Evolutionary conservation across 2,329 filamentous ascomycete genomes (phyloP).

Genomic region (Hypoxylon sp.): DNA sequence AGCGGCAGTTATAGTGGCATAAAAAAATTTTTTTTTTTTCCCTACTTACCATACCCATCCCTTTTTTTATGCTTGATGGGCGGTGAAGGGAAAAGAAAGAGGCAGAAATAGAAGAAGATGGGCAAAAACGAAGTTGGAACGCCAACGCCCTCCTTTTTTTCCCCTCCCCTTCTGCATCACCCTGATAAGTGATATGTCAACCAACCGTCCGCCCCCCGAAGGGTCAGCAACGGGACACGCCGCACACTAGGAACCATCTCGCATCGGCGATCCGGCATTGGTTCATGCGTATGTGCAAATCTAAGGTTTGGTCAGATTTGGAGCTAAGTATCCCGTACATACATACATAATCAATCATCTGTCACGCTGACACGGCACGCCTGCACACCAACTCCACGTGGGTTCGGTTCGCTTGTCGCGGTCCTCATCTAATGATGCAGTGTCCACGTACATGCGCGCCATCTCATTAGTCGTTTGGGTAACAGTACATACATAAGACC

Average conservation of each 20-base stretch:
- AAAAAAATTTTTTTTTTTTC: constrained; percentile 8
- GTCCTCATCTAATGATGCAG: constrained; percentile 21
- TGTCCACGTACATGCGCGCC: constrained; percentile 16
- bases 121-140: constrained; percentile 16
- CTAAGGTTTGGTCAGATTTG: constrained; percentile 40
- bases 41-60: constrained; percentile 1
- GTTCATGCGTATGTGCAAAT: constrained; percentile 34
- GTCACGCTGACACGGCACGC: constrained; percentile 25
- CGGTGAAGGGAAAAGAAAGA: constrained; percentile 33
- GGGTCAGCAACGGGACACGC: constrained; percentile 30
- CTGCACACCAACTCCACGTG: constrained; percentile 39
- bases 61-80: constrained; percentile 6
- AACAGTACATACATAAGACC: constrained; percentile 32
- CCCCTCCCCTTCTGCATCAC: constrained; percentile 21
- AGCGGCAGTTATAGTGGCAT: constrained; percentile 23
- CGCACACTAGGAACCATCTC: constrained; percentile 38
- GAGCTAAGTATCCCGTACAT: constrained; percentile 29
- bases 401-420: constrained; percentile 32
- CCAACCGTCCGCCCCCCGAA: constrained; percentile 8
- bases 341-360: constrained; percentile 29
- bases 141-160: not conserved
- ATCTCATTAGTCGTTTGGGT: constrained; percentile 27
- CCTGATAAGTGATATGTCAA: constrained; percentile 39
- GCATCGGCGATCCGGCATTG: constrained; percentile 41
- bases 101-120: constrained; percentile 1